Conservation (phyloP, 1,284 basidiomycete genomes). For the Peniophora sp. region DNA sequence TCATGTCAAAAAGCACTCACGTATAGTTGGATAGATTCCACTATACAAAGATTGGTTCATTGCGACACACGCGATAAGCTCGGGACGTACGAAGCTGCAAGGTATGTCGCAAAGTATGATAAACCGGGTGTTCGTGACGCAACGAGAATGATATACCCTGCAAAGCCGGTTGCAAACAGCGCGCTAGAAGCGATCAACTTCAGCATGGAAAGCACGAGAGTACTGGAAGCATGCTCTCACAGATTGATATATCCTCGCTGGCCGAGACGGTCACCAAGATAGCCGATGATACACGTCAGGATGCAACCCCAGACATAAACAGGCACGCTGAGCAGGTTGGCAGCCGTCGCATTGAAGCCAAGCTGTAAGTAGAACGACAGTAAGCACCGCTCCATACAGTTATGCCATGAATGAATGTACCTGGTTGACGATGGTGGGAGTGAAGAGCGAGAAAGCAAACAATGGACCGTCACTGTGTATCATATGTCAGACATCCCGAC, state of each 20-base stretch:
- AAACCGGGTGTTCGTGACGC: slow-evolving; percentile 34
- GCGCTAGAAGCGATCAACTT: slow-evolving; percentile 12
- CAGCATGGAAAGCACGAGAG: slow-evolving; percentile 4
- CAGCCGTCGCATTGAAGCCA: slow-evolving; percentile 40
- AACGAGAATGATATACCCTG: slow-evolving; percentile 47
- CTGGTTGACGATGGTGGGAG: slow-evolving; percentile 44
- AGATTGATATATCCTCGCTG: slow-evolving; percentile 41
- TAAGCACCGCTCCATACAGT: neutral
- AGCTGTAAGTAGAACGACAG: neutral
- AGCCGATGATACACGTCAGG: slow-evolving; percentile 38
- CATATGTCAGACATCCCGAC: neutral
- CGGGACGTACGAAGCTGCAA: slow-evolving; percentile 36
- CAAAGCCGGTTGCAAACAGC: slow-evolving; percentile 21
- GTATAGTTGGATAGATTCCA: slow-evolving; percentile 39
- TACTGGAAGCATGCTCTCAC: slow-evolving; percentile 19
- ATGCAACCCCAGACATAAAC: slow-evolving; percentile 44
- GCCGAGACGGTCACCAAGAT: slow-evolving; percentile 37
- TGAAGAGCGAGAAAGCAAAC: slow-evolving; percentile 48
- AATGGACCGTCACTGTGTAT: slow-evolving; percentile 36
- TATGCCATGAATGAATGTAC: slow-evolving; percentile 16
- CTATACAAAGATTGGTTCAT: slow-evolving; percentile 16
- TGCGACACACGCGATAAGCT: neutral
- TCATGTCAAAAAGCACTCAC: slow-evolving; percentile 22
- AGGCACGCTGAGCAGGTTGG: slow-evolving; percentile 47
- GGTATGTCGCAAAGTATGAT: slow-evolving; percentile 36